These are phyloP conservation scores for Phytophthora fragariae DNA, from an alignment of 352 stramenopile genomes.

Conservation along the genomic window DNA sequence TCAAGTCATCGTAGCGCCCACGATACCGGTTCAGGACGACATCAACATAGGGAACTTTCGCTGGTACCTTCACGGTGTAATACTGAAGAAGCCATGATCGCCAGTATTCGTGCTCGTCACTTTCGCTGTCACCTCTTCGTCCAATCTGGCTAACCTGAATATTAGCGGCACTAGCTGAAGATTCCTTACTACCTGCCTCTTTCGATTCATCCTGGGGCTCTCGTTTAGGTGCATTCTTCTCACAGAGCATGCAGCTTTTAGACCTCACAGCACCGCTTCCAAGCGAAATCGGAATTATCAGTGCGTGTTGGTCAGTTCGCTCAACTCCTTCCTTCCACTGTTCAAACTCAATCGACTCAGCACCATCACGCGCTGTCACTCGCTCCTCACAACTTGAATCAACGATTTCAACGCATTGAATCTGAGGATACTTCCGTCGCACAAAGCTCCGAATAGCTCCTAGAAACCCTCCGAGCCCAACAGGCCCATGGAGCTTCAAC, in stretches of 20 bases:
- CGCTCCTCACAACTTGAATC: neutral
- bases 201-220: neutral
- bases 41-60: constrained; percentile 65
- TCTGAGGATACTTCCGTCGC: constrained; percentile 64
- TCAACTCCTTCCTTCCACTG: constrained; percentile 28
- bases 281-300: constrained; percentile 42
- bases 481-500: constrained; percentile 59
- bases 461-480: constrained; percentile 49
- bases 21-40: constrained; percentile 67
- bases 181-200: neutral
- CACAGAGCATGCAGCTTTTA: constrained; percentile 25
- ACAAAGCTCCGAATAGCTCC: constrained; percentile 72
- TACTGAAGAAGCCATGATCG: constrained; percentile 58
- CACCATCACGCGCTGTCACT: neutral
- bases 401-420: constrained; percentile 59
- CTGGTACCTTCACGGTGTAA: constrained; percentile 52
- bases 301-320: constrained; percentile 43
- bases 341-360: constrained; percentile 21
- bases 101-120: constrained; percentile 41
- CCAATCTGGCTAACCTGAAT: constrained; percentile 10
- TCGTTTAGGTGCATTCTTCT: constrained; percentile 16
- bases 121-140: constrained; percentile 25
- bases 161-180: neutral
- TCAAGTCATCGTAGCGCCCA: constrained; percentile 63
- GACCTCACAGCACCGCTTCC: neutral